These are phyloP conservation scores for Leptographium flavum DNA, from an alignment of 2,329 filamentous ascomycete genomes.

Conservation along the genomic window DNA sequence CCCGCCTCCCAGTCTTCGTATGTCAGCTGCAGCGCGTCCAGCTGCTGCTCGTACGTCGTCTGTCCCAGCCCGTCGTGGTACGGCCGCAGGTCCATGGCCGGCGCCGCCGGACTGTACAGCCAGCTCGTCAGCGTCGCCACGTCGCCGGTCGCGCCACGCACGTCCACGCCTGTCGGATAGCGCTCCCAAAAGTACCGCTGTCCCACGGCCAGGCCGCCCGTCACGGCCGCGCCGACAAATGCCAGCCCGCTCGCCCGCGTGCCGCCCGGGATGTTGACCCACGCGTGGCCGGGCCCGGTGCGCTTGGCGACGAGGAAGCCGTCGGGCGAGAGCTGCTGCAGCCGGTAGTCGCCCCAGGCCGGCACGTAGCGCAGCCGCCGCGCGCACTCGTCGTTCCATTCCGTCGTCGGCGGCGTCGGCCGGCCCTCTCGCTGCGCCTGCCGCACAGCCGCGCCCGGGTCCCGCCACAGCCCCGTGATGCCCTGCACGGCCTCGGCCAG, in stretches of 20 bases:
- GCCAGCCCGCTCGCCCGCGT: slow-evolving; percentile 40
- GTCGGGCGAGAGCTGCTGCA: slow-evolving; percentile 43
- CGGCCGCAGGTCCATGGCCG: slow-evolving; percentile 39
- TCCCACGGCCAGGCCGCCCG: slow-evolving; percentile 44
- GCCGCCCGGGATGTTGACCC: slow-evolving; percentile 43
- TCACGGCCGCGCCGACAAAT: slow-evolving; percentile 41
- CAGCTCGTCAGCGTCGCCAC: slow-evolving; percentile 40
- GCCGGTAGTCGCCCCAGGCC: slow-evolving; percentile 40
- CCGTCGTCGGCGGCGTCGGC: slow-evolving; percentile 13
- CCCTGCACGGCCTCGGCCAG: slow-evolving; percentile 44
- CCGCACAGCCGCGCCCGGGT: slow-evolving; percentile 34
- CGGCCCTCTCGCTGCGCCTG: slow-evolving; percentile 24
- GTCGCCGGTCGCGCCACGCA: slow-evolving; percentile 34
- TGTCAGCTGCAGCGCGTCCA: slow-evolving; percentile 46
- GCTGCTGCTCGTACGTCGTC: slow-evolving; percentile 40
- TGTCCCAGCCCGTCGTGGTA: slow-evolving; percentile 44
- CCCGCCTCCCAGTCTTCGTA: slow-evolving; percentile 47
- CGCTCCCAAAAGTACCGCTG: slow-evolving; percentile 50
- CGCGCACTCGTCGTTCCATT: slow-evolving; percentile 5
- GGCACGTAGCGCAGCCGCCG: slow-evolving; percentile 22
- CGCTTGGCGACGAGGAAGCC: slow-evolving; percentile 47
- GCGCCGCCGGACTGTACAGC: slow-evolving; percentile 43
- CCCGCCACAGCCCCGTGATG: slow-evolving; percentile 41
- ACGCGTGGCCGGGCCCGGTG: slow-evolving; percentile 40
- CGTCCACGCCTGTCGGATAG: slow-evolving; percentile 43